Conservation (phyloP, 176 grass and related monocot species). For the Pontederia crassipes region DNA sequence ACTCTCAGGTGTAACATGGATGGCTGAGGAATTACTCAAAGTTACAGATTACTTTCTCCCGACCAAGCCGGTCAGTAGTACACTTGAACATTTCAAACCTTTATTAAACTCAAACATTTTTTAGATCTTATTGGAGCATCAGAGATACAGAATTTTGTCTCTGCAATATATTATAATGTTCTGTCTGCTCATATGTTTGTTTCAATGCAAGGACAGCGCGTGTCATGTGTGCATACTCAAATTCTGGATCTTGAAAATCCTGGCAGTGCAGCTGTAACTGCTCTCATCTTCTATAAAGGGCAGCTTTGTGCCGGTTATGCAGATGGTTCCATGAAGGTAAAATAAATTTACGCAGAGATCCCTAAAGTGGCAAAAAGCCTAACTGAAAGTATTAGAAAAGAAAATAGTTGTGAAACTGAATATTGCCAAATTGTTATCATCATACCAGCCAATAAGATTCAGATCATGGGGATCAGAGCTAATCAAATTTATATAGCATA, state of each 20-base stretch:
- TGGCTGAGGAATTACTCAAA: slow-evolving; percentile 94
- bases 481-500: no score
- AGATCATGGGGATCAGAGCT: neutral
- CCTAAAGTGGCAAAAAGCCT: neutral
- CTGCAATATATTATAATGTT: slow-evolving; percentile 1
- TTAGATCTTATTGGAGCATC: neutral
- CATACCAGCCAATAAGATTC: no score
- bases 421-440: neutral
- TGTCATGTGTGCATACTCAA: slow-evolving; percentile 97
- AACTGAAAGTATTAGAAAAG: no score
- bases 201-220: slow-evolving; percentile 43
- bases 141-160: neutral
- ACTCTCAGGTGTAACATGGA: slow-evolving; percentile 86
- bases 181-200: slow-evolving; percentile 10
- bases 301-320: slow-evolving; percentile 77
- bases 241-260: slow-evolving; percentile 74
- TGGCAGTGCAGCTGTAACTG: slow-evolving; percentile 52
- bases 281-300: slow-evolving; percentile 88
- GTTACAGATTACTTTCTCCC: slow-evolving; percentile 88
- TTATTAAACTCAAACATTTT: neutral
- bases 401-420: neutral
- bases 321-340: slow-evolving; percentile 86
- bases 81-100: slow-evolving; percentile 10
- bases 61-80: slow-evolving; percentile 68
- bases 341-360: slow-evolving; percentile 22